phyloP scores from a whole-genome alignment of 2,329 filamentous ascomycete genomes.

The Arthrobotrys sinensis region DNA sequence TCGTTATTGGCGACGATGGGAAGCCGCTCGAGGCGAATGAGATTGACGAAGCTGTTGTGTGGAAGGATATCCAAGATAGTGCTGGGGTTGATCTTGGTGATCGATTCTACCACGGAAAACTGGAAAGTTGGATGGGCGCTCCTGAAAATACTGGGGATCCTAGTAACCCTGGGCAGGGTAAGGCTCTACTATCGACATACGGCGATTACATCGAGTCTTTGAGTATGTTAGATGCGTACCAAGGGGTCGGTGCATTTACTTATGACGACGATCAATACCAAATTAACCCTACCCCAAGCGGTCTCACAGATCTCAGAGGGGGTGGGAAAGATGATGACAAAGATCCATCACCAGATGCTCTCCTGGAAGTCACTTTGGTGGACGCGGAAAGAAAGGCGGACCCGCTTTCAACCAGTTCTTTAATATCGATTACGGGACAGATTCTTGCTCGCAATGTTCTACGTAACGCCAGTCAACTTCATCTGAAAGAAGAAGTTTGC shows the following conservation, averaged over 20 bases:
- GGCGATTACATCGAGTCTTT: slow-evolving; percentile 55
- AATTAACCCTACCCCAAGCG: slow-evolving; percentile 17
- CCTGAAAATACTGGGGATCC: slow-evolving; percentile 66
- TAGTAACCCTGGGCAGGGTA: not conserved
- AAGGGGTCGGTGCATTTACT: not conserved
- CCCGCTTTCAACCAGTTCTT: slow-evolving; percentile 36
- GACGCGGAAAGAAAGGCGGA: slow-evolving; percentile 50
- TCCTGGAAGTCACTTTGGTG: slow-evolving; percentile 30
- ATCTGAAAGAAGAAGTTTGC: not conserved
- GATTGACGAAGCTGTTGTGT: slow-evolving; percentile 75
- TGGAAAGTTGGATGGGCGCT: slow-evolving; percentile 67
- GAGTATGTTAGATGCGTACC: slow-evolving; percentile 35
- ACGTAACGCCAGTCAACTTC: not conserved
- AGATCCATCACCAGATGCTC: slow-evolving; percentile 31
- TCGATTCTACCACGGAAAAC: slow-evolving; percentile 69
- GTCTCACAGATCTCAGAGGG: slow-evolving; percentile 29
- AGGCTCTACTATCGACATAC: slow-evolving; percentile 19
- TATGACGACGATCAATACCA: slow-evolving; percentile 6
- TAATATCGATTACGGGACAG: slow-evolving; percentile 41
- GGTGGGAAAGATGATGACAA: slow-evolving; percentile 10
- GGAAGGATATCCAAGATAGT: slow-evolving; percentile 77
- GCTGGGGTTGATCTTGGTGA: slow-evolving; percentile 78
- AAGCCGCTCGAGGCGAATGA: slow-evolving; percentile 66
- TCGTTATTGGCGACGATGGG: slow-evolving; percentile 65
- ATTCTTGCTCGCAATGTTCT: slow-evolving; percentile 46